A percentile compares a stretch with the other conserved stretches of the same genome.
phyloP scores from a whole-genome alignment of 345 rosid genomes.

The Populus davidiana region DNA sequence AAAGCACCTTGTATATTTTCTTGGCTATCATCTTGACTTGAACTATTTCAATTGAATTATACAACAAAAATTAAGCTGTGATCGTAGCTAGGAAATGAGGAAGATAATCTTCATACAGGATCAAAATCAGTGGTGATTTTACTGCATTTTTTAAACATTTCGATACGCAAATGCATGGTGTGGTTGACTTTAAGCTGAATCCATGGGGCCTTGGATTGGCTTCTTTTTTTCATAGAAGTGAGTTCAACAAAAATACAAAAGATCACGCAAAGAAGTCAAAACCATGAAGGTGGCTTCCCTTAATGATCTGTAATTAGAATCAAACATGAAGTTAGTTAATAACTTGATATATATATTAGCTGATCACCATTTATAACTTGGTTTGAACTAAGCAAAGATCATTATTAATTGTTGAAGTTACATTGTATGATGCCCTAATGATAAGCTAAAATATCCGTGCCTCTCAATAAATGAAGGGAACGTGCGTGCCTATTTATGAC shows the following conservation, averaged over 20 bases:
- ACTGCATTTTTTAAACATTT: neutral
- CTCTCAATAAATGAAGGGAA: slow-evolving; percentile 22
- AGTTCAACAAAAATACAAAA: neutral
- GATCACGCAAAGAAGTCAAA: neutral
- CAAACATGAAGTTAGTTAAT: neutral
- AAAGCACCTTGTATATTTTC: neutral
- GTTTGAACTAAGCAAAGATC: neutral
- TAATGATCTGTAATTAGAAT: no score
- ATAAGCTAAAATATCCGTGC: slow-evolving; percentile 19
- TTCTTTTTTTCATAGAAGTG: neutral
- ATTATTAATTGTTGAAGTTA: neutral
- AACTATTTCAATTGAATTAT: neutral
- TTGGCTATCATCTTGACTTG: neutral
- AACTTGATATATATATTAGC: no score
- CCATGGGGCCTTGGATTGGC: neutral
- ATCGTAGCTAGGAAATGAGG: neutral
- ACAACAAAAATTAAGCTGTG: neutral
- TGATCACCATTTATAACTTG: neutral
- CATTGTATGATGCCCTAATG: neutral
- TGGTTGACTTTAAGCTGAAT: neutral
- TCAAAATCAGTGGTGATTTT: neutral
- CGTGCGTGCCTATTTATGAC: slow-evolving; percentile 7
- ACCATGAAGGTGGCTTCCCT: neutral
- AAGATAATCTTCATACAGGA: no score
- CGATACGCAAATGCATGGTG: neutral